Percentiles rank a stretch among this genome's conserved stretches.
These are phyloP conservation scores for Aspergillus floridensis DNA, from an alignment of 2,329 filamentous ascomycete genomes.

Conservation along the genomic window DNA sequence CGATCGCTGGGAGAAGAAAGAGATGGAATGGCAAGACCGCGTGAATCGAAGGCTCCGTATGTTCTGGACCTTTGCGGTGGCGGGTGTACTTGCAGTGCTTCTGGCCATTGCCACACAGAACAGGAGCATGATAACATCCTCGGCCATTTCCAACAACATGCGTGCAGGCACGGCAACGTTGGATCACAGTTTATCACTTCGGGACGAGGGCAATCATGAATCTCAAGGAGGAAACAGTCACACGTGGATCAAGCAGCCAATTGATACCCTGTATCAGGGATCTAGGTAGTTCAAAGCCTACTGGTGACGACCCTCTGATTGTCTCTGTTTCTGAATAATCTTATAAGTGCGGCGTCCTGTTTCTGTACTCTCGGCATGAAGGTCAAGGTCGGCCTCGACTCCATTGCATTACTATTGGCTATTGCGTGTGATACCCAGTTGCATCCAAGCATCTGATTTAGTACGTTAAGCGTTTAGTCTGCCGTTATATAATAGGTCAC, in stretches of 20 bases:
- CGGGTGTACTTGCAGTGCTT: conserved; percentile 28
- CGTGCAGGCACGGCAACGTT: not conserved
- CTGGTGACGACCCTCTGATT: conserved; percentile 25
- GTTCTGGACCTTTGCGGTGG: conserved; percentile 33
- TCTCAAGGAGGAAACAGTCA: not conserved
- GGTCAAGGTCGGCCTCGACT: conserved; percentile 10
- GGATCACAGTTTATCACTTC: not conserved
- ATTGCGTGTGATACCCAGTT: conserved; percentile 24
- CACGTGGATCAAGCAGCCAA: conserved; percentile 2
- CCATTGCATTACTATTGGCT: conserved; percentile 13
- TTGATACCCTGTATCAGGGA: not conserved
- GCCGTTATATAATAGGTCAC: conserved; percentile 10
- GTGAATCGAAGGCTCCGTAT: conserved; percentile 40
- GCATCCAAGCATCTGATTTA: conserved; percentile 1
- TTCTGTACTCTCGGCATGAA: not conserved
- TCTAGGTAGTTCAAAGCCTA: conserved; percentile 4
- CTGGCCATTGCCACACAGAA: conserved; percentile 30
- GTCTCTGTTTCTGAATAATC: conserved; percentile 26
- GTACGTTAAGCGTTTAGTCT: conserved; percentile 7
- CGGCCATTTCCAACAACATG: not conserved
- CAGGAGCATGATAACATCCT: conserved; percentile 16
- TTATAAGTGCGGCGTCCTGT: conserved; percentile 23
- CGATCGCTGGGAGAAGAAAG: conserved; percentile 43
- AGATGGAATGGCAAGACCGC: conserved; percentile 43
- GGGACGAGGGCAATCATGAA: not conserved